These are phyloP conservation scores for Amylocystis lapponica DNA, from an alignment of 768 basidiomycete species.

Conservation along the genomic window DNA sequence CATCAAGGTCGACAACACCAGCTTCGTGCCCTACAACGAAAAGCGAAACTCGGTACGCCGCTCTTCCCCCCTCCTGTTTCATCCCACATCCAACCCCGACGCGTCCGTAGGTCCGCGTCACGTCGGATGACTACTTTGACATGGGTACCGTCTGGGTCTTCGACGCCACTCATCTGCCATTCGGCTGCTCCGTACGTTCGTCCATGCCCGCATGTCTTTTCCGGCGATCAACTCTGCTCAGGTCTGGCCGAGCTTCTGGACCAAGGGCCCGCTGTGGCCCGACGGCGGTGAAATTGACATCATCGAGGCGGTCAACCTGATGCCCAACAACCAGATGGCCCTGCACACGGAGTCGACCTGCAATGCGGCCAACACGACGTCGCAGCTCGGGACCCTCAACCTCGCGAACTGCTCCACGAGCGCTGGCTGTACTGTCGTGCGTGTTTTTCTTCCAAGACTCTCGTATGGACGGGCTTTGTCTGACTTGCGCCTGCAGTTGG, in stretches of 20 bases:
- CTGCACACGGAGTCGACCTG: conserved; percentile 39
- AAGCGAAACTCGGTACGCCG: conserved; percentile 53
- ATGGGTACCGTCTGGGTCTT: conserved; percentile 40
- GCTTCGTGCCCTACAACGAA: conserved; percentile 45
- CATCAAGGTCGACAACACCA: conserved; percentile 69
- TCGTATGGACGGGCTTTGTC: too few species aligned
- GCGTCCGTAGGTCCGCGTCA: conserved; percentile 35
- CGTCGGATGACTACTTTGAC: conserved; percentile 34
- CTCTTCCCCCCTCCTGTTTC: neutral
- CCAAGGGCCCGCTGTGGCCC: conserved; percentile 32
- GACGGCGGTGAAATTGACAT: conserved; percentile 34
- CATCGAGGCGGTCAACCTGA: conserved; percentile 50
- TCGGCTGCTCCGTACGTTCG: conserved; percentile 45
- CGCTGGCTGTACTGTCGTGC: conserved; percentile 11
- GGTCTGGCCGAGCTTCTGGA: conserved; percentile 26
- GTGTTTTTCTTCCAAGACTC: neutral
- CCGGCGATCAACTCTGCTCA: too few species aligned
- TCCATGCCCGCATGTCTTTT: too few species aligned
- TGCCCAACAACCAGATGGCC: conserved; percentile 49
- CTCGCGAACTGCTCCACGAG: conserved; percentile 26
- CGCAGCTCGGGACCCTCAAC: conserved; percentile 27
- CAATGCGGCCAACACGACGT: conserved; percentile 22
- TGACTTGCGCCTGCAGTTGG: conserved; percentile 12
- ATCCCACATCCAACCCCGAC: neutral
- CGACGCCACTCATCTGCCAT: conserved; percentile 44